Percentiles rank a stretch among this genome's conserved stretches.
Evolutionary conservation across 768 basidiomycete species (phyloP).

Genomic region (Mycena capillaripes): DNA sequence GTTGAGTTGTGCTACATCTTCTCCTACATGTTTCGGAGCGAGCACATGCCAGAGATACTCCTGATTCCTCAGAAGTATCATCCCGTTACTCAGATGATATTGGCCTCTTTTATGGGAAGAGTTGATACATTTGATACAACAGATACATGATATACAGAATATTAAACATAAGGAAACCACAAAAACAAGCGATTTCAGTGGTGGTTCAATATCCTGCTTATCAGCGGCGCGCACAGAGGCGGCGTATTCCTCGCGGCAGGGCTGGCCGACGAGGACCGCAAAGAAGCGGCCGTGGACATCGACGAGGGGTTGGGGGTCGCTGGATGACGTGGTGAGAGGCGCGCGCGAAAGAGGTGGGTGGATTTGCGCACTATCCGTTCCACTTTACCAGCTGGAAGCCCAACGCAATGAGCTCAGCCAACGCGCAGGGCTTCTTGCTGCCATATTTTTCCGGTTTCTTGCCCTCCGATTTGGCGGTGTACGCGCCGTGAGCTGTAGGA

Average conservation of each 20-base stretch:
- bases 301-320: neutral
- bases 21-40: no score
- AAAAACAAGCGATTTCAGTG: no score
- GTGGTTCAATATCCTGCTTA: no score
- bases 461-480: neutral
- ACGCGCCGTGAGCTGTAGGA: neutral
- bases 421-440: neutral
- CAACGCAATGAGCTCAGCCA: neutral
- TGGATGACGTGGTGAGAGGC: neutral
- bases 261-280: conserved; percentile 33
- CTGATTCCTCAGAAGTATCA: no score
- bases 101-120: no score
- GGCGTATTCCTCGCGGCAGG: neutral
- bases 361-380: neutral
- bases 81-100: no score
- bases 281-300: conserved; percentile 3
- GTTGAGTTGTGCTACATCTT: no score
- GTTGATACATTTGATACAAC: no score
- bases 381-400: neutral
- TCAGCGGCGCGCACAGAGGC: neutral
- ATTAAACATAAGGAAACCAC: no score
- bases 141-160: no score
- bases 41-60: no score
- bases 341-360: no score
- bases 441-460: neutral